Evolutionary conservation across 441 rosid genomes (phyloP), one percentile per base, ranked within the genome.

Genomic region (Erodium texanum): DNA sequence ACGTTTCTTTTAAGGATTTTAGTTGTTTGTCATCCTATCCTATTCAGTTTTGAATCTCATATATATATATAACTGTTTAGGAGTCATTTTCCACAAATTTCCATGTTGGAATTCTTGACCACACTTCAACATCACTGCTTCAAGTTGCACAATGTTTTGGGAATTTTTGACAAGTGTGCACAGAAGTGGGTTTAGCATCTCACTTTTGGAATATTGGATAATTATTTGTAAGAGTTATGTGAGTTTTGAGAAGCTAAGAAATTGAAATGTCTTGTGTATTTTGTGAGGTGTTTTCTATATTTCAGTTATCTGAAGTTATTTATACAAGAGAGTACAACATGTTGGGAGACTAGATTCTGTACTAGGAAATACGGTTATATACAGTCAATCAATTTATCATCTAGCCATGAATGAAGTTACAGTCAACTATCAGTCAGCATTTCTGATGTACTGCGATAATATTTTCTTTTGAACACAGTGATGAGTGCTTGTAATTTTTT

Each of bases 11-110:
- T 58, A 22, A 58, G 29, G 63, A 23, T 58, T 58, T 58, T 14
- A 20, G 29, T 22, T 58, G 63, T 22, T 10, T 58, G 63, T 23
- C 63, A 58, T 58, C 63, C 63, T 20, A 58, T 58, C 63, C 63
- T 20, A 58, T 5, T 58, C 63, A 58, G 24, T 58, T 22, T 58
- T 1, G 0, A 58, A 10, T 58, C 63, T 12, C 27, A 10, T 58
- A 58, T 58, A 22, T 9, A 10, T 3, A 8, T n/a, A n/a, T n/a
- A n/a, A 54, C 61, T 54, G 19, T 54, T 52, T 52, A 52, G 20
- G 6, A 52, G 8, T 20, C 62, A 58, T 1, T 20, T 20, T 58
- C 15, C 63, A 20, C 15, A 22, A 23, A 58, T 22, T 58, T 23
- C 27, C 23, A 56, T 58, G 22, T 12, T 23, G 22, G 24, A 58